These are phyloP conservation scores for Brassica juncea DNA, from an alignment of 345 rosid species.

Conservation along the genomic window DNA sequence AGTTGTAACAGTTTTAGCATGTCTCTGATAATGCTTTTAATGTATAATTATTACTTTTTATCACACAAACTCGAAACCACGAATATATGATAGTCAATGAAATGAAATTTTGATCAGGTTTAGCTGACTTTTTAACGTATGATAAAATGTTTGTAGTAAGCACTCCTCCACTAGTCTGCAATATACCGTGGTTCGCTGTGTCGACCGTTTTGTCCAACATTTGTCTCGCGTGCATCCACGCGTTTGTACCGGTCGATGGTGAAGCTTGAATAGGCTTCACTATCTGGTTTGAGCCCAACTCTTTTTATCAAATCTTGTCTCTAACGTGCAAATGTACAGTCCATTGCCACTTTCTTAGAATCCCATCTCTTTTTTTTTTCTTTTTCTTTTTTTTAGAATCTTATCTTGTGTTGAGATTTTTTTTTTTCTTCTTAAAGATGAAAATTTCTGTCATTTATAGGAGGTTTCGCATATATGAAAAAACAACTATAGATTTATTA, in stretches of 20 bases:
- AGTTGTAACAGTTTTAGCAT: constrained; percentile 35
- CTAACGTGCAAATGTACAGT: neutral
- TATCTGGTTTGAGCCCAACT: neutral
- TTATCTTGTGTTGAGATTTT: neutral
- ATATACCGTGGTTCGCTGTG: neutral
- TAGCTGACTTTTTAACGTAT: neutral
- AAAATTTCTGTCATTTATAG: neutral
- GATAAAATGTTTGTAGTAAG: neutral
- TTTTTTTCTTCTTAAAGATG: neutral
- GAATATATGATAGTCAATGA: neutral
- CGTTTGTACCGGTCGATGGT: neutral
- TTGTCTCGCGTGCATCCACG: neutral
- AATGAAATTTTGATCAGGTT: neutral
- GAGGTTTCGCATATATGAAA: neutral
- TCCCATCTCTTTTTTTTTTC: neutral
- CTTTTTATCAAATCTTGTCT: neutral
- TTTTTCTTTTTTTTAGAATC: neutral
- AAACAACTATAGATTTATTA: too few relatives aligned
- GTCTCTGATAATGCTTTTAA: constrained; percentile 26
- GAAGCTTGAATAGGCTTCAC: neutral
- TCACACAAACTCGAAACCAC: neutral
- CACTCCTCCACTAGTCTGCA: neutral
- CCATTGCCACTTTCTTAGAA: neutral
- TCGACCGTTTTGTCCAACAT: neutral
- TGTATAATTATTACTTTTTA: neutral